Conservation (phyloP, 2,329 filamentous ascomycete species). For the Aureobasidium lini region DNA sequence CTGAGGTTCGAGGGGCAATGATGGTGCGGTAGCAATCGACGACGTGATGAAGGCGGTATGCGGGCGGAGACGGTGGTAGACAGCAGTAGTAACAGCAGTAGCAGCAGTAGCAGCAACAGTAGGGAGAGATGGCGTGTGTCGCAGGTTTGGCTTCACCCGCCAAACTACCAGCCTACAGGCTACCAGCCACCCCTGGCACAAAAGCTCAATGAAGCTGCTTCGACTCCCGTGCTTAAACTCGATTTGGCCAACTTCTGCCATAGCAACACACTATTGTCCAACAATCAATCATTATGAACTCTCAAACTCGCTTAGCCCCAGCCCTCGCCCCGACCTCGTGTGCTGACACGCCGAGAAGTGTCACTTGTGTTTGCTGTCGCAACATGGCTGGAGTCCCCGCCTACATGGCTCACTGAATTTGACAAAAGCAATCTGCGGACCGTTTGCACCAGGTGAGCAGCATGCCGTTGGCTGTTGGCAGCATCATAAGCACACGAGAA, state of each 20-base stretch:
- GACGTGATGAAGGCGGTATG: not conserved
- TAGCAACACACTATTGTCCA: not conserved
- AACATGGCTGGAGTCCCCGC: not conserved
- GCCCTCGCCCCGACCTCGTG: not conserved
- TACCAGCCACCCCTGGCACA: not conserved
- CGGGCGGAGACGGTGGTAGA: not conserved
- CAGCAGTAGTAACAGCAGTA: not conserved
- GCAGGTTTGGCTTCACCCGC: not conserved
- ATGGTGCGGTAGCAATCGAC: not conserved
- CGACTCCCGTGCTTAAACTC: not conserved
- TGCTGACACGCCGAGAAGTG: slow-evolving; percentile 6
- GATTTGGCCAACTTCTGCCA: not conserved
- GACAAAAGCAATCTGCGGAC: not conserved
- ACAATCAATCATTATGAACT: not conserved
- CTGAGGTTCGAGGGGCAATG: not conserved
- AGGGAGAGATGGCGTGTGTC: not conserved
- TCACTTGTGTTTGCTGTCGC: not conserved
- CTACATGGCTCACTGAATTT: not conserved
- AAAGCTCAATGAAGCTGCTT: not conserved
- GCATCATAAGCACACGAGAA: not conserved
- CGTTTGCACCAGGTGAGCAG: slow-evolving; percentile 4
- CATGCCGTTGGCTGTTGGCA: not conserved
- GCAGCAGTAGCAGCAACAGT: not conserved
- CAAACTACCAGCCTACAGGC: not conserved
- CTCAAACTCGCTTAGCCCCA: not conserved